Base-by-base conservation (phyloP, 2,329 filamentous ascomycete genomes). In the Sporothrix pseudoabietina region DNA sequence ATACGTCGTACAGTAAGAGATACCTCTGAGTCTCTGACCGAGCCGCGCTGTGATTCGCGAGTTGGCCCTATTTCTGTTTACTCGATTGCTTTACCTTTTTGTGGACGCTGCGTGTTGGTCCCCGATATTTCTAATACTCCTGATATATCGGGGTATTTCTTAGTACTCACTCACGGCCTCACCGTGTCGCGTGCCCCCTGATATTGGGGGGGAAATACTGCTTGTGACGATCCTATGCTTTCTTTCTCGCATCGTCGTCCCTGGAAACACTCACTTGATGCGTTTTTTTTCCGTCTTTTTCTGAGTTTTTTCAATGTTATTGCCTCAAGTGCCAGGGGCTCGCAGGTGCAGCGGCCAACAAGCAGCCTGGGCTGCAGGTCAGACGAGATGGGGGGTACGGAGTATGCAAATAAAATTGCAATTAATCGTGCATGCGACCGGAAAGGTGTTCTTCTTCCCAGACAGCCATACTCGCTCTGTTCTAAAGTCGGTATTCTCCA, bases 41-140 rank as follows among this genome's bases (percentile, higher is more conserved):
- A 30, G 52, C 65, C 12, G 14, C 19, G 32, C 68, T 70, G 32
- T 70, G 68, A 70, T 59, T 57, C 52, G 52, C 47, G 32, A 6
- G 35, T 41, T 61, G 22, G 39, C 12, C 8, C 41, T 8, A 6
- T 39, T 61, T 49, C 69, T 47, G 22, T 59, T 71, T 71, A 71
- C 69, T 71, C 39, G 69, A 71, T 71, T 49, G 69, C 69, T 71
- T 71, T 71, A 71, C 69, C 54, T 71, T 71, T 71, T 57, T 39
- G 32, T 70, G 65, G 12, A 32, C 22, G 22, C 9, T 35, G n/a
- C 39, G 14, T 47, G 39, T 44, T 47, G 61, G 61, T 47, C 41
- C n/a, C 41, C 52, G 44, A 39, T 69, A 52, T 57, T 44, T 26
- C 10, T 44, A 14, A 49, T 19, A 49, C 14, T 49, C 44, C 44